Percentiles rank a stretch among this genome's conserved stretches.
phyloP scores from a whole-genome alignment of 352 stramenopile genomes.

The Phytophthora pistaciae region DNA sequence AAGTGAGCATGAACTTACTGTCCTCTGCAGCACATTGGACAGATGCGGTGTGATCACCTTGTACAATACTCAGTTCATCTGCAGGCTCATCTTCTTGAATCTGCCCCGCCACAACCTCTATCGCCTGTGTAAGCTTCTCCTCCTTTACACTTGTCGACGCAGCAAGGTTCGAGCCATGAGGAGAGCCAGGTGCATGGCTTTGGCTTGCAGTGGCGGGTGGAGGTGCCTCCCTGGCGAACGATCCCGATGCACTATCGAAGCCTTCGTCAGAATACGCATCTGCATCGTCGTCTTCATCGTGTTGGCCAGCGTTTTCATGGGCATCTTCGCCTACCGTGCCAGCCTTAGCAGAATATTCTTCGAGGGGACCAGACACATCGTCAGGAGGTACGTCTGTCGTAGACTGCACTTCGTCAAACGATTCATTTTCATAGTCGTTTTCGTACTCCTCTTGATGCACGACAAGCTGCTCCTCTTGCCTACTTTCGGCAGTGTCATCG shows the following conservation, averaged over 20 bases:
- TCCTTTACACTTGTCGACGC: slow-evolving; percentile 7
- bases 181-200: neutral
- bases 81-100: slow-evolving; percentile 3
- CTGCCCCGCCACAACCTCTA: slow-evolving; percentile 16
- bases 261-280: slow-evolving; percentile 46
- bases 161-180: neutral
- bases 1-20: slow-evolving; percentile 9
- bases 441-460: slow-evolving; percentile 25
- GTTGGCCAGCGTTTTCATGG: slow-evolving; percentile 6
- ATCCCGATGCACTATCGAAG: slow-evolving; percentile 43
- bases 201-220: neutral
- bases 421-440: slow-evolving; percentile 57
- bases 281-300: slow-evolving; percentile 22
- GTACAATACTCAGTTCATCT: neutral
- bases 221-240: slow-evolving; percentile 8
- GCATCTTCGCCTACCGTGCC: neutral
- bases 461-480: too few species aligned
- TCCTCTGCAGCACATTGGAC: slow-evolving; percentile 7
- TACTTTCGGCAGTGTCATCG: too few species aligned
- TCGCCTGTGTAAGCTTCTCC: slow-evolving; percentile 20
- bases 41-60: neutral
- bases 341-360: neutral
- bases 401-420: slow-evolving; percentile 49
- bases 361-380: neutral
- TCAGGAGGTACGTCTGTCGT: slow-evolving; percentile 6